Evolutionary conservation across 345 rosid genomes (phyloP).

Genomic region (Nephelium lappaceum): DNA sequence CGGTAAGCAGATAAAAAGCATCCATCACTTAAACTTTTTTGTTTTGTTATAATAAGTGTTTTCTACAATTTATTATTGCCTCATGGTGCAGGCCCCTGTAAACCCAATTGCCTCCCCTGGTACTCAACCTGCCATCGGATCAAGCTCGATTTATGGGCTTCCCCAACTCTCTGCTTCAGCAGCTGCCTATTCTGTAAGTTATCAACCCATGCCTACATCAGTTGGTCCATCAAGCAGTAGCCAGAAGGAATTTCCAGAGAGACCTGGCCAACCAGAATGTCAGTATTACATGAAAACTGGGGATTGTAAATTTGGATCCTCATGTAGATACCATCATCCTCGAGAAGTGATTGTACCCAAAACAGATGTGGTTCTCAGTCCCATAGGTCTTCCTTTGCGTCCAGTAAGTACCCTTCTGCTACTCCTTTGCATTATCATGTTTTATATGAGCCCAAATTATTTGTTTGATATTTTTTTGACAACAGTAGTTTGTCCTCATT

Average conservation of each 20-base stretch:
- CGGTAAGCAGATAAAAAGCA: slow-evolving; percentile 47
- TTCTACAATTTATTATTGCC: slow-evolving; percentile 8
- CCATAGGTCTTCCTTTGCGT: slow-evolving; percentile 80
- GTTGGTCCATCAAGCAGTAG: slow-evolving; percentile 53
- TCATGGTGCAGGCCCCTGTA: slow-evolving; percentile 51
- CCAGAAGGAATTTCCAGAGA: slow-evolving; percentile 82
- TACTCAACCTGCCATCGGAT: slow-evolving; percentile 54
- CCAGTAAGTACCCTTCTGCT: slow-evolving; percentile 57
- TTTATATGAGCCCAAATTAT: slow-evolving; percentile 3
- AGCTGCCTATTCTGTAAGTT: slow-evolving; percentile 60
- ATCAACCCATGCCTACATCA: slow-evolving; percentile 50
- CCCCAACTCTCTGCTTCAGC: slow-evolving; percentile 65
- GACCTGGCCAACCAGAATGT: slow-evolving; percentile 90
- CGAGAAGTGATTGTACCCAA: slow-evolving; percentile 51
- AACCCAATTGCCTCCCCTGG: slow-evolving; percentile 61
- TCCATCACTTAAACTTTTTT: background rate
- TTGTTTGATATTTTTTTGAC: background rate
- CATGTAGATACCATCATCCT: slow-evolving; percentile 95
- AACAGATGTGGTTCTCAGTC: slow-evolving; percentile 53
- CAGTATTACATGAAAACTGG: slow-evolving; percentile 86
- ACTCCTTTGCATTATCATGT: slow-evolving; percentile 13
- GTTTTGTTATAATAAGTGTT: background rate
- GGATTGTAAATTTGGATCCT: slow-evolving; percentile 82
- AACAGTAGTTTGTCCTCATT: too few relatives aligned
- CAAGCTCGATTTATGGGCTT: slow-evolving; percentile 63